A percentile compares a stretch with the other conserved stretches of the same genome.
These are phyloP conservation scores for Blastomyces silverae DNA, from an alignment of 2,329 filamentous ascomycete species.

Conservation along the genomic window DNA sequence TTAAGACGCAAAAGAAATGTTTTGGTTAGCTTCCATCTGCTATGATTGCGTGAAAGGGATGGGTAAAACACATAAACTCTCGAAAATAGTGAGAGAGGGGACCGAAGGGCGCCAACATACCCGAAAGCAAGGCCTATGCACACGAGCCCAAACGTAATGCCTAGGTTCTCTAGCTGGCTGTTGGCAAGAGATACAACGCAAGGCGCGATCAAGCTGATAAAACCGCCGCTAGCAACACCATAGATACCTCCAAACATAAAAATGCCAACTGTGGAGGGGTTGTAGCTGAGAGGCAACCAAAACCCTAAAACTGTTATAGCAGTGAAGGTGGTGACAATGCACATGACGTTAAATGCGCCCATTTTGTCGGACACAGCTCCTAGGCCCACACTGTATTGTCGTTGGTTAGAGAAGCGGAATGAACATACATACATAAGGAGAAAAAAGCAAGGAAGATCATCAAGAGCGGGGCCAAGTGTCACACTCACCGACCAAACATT, in stretches of 20 bases:
- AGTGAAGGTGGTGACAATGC: conserved; percentile 11
- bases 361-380: conserved; percentile 13
- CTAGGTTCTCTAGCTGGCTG: conserved; percentile 12
- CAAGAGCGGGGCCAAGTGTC: not conserved
- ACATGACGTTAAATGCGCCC: conserved; percentile 17
- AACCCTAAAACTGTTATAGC: conserved; percentile 14
- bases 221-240: conserved; percentile 16
- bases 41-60: not conserved
- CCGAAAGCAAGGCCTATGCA: conserved; percentile 6
- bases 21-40: not conserved
- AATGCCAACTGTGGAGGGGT: conserved; percentile 2
- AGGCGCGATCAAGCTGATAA: conserved; percentile 15
- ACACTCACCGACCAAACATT: conserved; percentile 11
- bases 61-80: not conserved
- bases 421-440: not conserved
- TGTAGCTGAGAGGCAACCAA: conserved; percentile 17
- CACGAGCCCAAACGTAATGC: conserved; percentile 8
- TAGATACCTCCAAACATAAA: conserved; percentile 15
- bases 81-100: not conserved
- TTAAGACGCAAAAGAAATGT: not conserved
- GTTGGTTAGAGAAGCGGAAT: conserved; percentile 2
- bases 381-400: conserved; percentile 1
- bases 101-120: not conserved
- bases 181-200: conserved; percentile 17
- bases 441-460: not conserved